phyloP scores from a whole-genome alignment of 805 yeast species.

The Barnettozyma siamensis region DNA sequence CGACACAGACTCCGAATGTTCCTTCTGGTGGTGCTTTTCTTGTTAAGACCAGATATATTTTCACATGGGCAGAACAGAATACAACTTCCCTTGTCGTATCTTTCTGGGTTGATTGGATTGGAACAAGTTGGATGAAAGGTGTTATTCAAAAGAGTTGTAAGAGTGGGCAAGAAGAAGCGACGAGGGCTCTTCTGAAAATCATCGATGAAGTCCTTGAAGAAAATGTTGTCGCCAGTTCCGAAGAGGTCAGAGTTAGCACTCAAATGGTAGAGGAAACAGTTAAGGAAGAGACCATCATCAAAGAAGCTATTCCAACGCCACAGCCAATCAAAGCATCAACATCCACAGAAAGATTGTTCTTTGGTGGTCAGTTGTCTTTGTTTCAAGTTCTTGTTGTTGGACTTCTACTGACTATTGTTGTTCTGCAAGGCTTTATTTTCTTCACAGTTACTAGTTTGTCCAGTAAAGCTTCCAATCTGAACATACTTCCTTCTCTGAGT shows the following conservation, averaged over 20 bases:
- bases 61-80: conserved; percentile 70
- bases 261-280: not conserved
- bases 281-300: not conserved
- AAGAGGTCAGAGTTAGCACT: conserved; percentile 7
- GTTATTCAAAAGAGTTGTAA: conserved; percentile 81
- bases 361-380: not conserved
- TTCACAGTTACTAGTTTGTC: conserved; percentile 2
- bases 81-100: conserved; percentile 56
- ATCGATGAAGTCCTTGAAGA: conserved; percentile 23
- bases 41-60: conserved; percentile 64
- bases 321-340: not conserved
- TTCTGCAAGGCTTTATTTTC: conserved; percentile 16
- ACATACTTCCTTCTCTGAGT: not conserved
- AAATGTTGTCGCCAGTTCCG: conserved; percentile 12
- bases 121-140: conserved; percentile 85
- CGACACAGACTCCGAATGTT: conserved; percentile 83
- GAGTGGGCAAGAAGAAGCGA: conserved; percentile 69
- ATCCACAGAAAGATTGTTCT: not conserved
- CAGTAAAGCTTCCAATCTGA: conserved; percentile 3
- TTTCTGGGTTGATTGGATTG: conserved; percentile 84
- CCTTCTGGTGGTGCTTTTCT: conserved; percentile 85
- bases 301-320: not conserved
- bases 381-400: conserved; percentile 1
- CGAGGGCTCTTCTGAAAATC: conserved; percentile 38
- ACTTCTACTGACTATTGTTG: conserved; percentile 3